phyloP scores from a whole-genome alignment of 495 filamentous ascomycete species.

The Hyaloscypha finlandica region DNA sequence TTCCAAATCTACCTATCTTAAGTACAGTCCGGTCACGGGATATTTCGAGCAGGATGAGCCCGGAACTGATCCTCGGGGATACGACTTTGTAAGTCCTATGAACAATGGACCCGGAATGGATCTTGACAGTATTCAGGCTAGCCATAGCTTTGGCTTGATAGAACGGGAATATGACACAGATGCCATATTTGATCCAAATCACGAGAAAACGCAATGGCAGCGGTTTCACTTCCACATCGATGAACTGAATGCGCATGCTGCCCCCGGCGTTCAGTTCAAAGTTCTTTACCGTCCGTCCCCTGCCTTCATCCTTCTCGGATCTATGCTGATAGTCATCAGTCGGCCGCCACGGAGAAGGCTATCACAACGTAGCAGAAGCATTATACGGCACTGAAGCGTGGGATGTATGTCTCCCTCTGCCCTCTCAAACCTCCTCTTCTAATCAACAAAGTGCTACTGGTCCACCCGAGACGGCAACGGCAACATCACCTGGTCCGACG shows the following conservation, averaged over 20 bases:
- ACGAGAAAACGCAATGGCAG: conserved; percentile 63
- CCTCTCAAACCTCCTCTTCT: not conserved
- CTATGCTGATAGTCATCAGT: conserved; percentile 31
- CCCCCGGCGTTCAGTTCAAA: conserved; percentile 59
- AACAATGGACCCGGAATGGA: not conserved
- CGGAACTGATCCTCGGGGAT: conserved; percentile 59
- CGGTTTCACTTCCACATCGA: conserved; percentile 61
- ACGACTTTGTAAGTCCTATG: conserved; percentile 60
- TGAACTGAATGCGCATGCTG: conserved; percentile 52
- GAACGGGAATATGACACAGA: conserved; percentile 57
- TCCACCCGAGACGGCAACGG: conserved; percentile 67
- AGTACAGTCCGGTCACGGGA: conserved; percentile 66
- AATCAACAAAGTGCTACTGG: conserved; percentile 61
- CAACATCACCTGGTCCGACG: conserved; percentile 68
- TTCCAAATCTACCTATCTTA: conserved; percentile 37
- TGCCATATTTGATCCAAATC: conserved; percentile 35
- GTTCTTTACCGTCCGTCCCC: conserved; percentile 54
- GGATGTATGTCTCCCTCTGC: conserved; percentile 52
- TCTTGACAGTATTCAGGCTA: conserved; percentile 43
- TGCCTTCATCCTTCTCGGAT: not conserved
- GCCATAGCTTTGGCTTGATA: conserved; percentile 68
- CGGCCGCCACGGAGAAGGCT: conserved; percentile 71
- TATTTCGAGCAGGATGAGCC: conserved; percentile 73
- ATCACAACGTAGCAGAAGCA: conserved; percentile 64
- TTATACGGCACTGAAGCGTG: conserved; percentile 69